Evolutionary conservation across 2,329 filamentous ascomycete species (phyloP).

Genomic region (Diaporthe ilicicola): DNA sequence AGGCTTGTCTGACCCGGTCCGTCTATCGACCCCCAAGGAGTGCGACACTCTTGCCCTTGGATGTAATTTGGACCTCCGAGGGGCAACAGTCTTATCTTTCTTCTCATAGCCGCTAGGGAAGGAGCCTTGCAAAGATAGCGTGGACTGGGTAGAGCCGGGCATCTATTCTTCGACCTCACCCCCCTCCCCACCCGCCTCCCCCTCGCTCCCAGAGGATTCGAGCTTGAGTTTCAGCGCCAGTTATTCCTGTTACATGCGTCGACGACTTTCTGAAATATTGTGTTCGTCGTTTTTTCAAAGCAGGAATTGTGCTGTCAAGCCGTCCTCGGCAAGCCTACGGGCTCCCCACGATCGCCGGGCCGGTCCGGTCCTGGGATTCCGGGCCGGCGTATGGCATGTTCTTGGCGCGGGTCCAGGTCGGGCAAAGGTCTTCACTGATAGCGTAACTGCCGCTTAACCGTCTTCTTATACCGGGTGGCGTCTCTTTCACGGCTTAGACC

Average conservation of each 20-base stretch:
- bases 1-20: not conserved
- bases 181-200: not conserved
- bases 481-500: not conserved
- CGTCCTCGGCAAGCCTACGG: not conserved
- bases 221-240: not conserved
- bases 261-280: too few species aligned
- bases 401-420: conserved; percentile 12
- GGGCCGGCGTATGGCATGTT: conserved; percentile 23
- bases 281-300: not conserved
- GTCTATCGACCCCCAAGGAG: too few species aligned
- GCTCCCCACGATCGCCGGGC: not conserved
- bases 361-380: conserved; percentile 18
- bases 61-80: not conserved
- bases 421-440: conserved; percentile 21
- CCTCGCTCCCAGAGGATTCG: not conserved
- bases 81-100: not conserved
- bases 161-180: not conserved
- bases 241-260: not conserved
- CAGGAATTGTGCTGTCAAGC: not conserved
- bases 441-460: conserved; percentile 1
- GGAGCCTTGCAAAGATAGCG: not conserved
- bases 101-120: not conserved
- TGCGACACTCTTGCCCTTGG: not conserved
- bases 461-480: conserved; percentile 14
- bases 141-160: not conserved